A percentile compares a stretch with the other conserved stretches of the same genome.
Conservation (phyloP, 805 yeast species). For the Starmerella cellae region DNA sequence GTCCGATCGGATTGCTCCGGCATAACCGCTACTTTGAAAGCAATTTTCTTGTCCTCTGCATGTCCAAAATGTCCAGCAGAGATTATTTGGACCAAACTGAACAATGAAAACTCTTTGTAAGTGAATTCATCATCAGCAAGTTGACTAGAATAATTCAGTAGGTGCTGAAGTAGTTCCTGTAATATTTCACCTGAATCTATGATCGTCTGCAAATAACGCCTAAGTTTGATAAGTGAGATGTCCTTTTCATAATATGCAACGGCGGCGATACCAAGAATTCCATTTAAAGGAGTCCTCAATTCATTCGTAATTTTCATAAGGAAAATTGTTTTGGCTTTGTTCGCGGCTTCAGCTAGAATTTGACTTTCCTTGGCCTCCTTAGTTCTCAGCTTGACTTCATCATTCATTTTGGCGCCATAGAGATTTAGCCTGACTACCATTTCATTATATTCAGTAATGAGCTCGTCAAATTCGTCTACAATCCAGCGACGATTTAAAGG, state of each 20-base stretch:
- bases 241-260: constrained; percentile 81
- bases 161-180: constrained; percentile 76
- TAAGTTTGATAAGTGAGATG: constrained; percentile 37
- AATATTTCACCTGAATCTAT: constrained; percentile 81
- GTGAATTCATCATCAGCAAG: constrained; percentile 78
- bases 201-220: constrained; percentile 62
- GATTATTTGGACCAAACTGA: constrained; percentile 67
- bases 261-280: constrained; percentile 90
- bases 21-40: constrained; percentile 39
- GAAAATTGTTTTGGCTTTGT: constrained; percentile 86
- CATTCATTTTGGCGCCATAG: constrained; percentile 77
- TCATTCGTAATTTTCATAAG: constrained; percentile 93
- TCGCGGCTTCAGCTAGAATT: constrained; percentile 47
- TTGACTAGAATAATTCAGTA: constrained; percentile 77
- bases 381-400: constrained; percentile 74
- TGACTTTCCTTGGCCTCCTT: constrained; percentile 57
- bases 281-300: constrained; percentile 86
- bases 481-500: constrained; percentile 13
- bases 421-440: constrained; percentile 80
- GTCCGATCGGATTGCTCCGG: constrained; percentile 41
- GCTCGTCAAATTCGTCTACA: constrained; percentile 70
- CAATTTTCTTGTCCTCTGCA: constrained; percentile 50
- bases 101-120: constrained; percentile 56
- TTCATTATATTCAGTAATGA: constrained; percentile 76
- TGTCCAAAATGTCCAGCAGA: constrained; percentile 57